Percentiles rank a stretch among this genome's conserved stretches.
phyloP scores from a whole-genome alignment of 1,284 basidiomycete species.

The Heterobasidion irregulare region DNA sequence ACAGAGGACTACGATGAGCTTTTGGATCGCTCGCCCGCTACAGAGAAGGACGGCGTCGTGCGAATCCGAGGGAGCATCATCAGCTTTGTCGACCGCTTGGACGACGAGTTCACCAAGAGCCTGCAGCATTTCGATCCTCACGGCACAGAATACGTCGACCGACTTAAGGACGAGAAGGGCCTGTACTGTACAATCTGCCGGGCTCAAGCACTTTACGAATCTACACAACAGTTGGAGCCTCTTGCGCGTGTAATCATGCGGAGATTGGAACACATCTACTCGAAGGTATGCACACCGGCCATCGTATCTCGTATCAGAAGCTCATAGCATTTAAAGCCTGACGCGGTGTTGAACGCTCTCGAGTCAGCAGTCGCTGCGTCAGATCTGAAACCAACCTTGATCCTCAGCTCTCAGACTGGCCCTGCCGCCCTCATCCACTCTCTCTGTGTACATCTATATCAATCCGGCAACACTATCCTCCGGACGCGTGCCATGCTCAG shows the following conservation, averaged over 20 bases:
- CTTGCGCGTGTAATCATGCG: conserved; percentile 88
- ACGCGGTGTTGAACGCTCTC: conserved; percentile 87
- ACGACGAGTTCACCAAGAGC: conserved; percentile 98
- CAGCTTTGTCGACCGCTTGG: conserved; percentile 91
- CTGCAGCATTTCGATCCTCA: conserved; percentile 99
- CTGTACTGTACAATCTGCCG: conserved; percentile 92
- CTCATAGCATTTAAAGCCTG: conserved; percentile 51
- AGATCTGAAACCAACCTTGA: conserved; percentile 49
- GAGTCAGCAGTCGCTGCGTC: conserved; percentile 60
- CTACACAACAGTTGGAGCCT: conserved; percentile 68
- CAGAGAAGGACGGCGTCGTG: conserved; percentile 61
- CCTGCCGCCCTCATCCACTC: conserved; percentile 78
- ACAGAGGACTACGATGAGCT: conserved; percentile 93
- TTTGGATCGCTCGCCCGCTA: conserved; percentile 76
- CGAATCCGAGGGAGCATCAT: conserved; percentile 88
- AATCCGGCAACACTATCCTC: conserved; percentile 82
- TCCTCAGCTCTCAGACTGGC: conserved; percentile 44
- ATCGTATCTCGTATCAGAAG: conserved; percentile 1
- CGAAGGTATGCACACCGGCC: conserved; percentile 56
- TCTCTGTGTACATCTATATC: conserved; percentile 92
- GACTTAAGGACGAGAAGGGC: conserved; percentile 90
- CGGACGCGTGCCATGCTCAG: conserved; percentile 95
- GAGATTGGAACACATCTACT: conserved; percentile 96
- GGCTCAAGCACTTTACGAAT: conserved; percentile 88
- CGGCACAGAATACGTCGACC: conserved; percentile 96